Evolutionary conservation across 176 grass and related monocot species (phyloP).

Genomic region (Thalia dealbata): DNA sequence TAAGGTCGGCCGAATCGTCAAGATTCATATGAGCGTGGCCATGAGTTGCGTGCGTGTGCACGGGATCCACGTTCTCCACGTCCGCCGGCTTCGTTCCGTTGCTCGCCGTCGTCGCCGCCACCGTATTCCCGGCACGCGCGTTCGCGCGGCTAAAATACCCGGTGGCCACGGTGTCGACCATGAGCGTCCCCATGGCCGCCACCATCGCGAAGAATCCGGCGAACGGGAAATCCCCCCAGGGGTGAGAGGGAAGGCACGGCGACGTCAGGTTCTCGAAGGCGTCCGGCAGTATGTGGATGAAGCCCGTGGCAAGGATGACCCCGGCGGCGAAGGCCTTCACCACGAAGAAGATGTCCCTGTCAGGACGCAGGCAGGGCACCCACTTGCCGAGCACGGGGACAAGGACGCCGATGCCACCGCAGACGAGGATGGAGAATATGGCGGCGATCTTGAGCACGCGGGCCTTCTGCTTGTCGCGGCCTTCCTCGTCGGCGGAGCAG

Average conservation of each 20-base stretch:
- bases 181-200: neutral
- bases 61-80: neutral
- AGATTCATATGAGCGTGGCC: conserved; percentile 32
- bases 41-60: conserved; percentile 28
- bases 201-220: neutral
- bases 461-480: conserved; percentile 27
- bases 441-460: conserved; percentile 41
- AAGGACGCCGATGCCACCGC: conserved; percentile 28
- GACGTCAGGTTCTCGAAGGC: conserved; percentile 35
- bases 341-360: conserved; percentile 44
- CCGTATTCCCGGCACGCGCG: neutral
- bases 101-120: neutral
- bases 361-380: conserved; percentile 31
- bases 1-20: conserved; percentile 25
- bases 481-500: conserved; percentile 16
- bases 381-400: conserved; percentile 32
- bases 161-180: conserved; percentile 2
- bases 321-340: conserved; percentile 71
- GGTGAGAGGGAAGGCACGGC: neutral
- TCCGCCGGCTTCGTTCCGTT: neutral
- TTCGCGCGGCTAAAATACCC: neutral
- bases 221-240: conserved; percentile 9
- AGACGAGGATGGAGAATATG: conserved; percentile 55
- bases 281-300: conserved; percentile 70
- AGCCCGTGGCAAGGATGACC: conserved; percentile 65